Base-by-base conservation (phyloP, 2,329 filamentous ascomycete species). In the Fusarium oligoseptatum region DNA sequence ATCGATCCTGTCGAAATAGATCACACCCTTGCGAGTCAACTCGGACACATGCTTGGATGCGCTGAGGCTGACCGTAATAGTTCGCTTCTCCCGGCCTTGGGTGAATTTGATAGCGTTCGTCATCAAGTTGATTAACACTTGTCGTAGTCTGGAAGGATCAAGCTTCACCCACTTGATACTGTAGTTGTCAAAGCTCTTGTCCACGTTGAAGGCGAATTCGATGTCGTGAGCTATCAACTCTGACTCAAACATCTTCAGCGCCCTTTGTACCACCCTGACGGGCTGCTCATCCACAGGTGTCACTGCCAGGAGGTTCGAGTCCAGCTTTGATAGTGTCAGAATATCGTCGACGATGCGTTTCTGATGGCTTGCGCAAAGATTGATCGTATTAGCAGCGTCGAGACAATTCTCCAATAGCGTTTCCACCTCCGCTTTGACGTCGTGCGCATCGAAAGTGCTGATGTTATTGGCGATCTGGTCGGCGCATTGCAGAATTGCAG, bases 371-470 rank as follows among this genome's bases (percentile, higher is more conserved):
- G 93, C 92, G 81, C 94, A 97, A 15, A 95, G 86, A 24, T 92
- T 91, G 79, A 96, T 95, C 1, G 93, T 95, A 76, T 94, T 93
- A n/a, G 93, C 92, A 8, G 94, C 93, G 80, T 95, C 93, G 22
- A 94, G 87, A 70, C 89, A 90, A 37, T 83, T 84, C 22, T 90
- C 88, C 24, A 92, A 75, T 9, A 90, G 80, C 4, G 81, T 81
- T 24, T 88, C 85, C 9, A 89, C 79, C 76, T 88, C 81, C 72
- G 88, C 55, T 80, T 84, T 76, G 69, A 83, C 75, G 29, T 81
- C 75, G 5, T 80, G 79, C 4, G 81, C 75, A 20, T 82, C 82
- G 78, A 87, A 86, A 15, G 83, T 79, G 78, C 83, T 76, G 75
- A 92, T 79, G 76, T 87, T 81, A 80, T 87, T 83, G 15, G 84